Percentiles rank a stretch among this genome's conserved stretches.
These are phyloP conservation scores for Ustanciosporium gigantosporum DNA, from an alignment of 1,284 basidiomycete genomes.

Conservation along the genomic window DNA sequence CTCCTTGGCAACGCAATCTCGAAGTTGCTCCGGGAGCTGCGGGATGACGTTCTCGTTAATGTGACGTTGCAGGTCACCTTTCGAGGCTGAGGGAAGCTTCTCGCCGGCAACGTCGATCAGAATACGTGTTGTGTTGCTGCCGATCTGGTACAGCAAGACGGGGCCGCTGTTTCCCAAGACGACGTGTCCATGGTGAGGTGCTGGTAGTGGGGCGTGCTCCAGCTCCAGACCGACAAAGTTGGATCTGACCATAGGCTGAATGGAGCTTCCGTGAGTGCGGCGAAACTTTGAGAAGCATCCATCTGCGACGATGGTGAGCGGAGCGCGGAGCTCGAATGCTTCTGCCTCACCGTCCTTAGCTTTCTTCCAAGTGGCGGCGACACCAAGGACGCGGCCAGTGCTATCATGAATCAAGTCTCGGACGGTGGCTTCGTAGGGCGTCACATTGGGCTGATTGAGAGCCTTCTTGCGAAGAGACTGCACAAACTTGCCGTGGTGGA, in stretches of 20 bases:
- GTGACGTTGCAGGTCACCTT: slow-evolving; percentile 65
- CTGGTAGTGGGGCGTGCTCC: slow-evolving; percentile 74
- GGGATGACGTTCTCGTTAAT: slow-evolving; percentile 50
- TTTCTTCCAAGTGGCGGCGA: slow-evolving; percentile 39
- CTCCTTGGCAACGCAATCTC: slow-evolving; percentile 36
- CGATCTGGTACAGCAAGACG: slow-evolving; percentile 87
- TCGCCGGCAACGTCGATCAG: slow-evolving; percentile 82
- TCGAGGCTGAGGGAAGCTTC: slow-evolving; percentile 74
- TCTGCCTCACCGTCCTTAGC: slow-evolving; percentile 7
- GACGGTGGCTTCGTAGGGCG: slow-evolving; percentile 47
- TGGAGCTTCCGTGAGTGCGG: slow-evolving; percentile 63
- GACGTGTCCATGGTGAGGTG: slow-evolving; percentile 85
- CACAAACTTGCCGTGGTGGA: slow-evolving; percentile 94
- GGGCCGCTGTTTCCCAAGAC: slow-evolving; percentile 74
- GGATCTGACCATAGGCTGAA: slow-evolving; percentile 67
- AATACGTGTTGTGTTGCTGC: slow-evolving; percentile 77
- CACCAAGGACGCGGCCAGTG: slow-evolving; percentile 39
- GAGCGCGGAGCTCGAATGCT: slow-evolving; percentile 66
- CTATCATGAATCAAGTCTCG: slow-evolving; percentile 44
- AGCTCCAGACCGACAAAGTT: slow-evolving; percentile 83
- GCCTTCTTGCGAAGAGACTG: slow-evolving; percentile 76
- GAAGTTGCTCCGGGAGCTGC: slow-evolving; percentile 51
- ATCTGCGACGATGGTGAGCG: slow-evolving; percentile 86
- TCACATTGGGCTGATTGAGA: slow-evolving; percentile 57
- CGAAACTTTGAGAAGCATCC: slow-evolving; percentile 91